These are phyloP conservation scores for Mycena floridula DNA, from an alignment of 768 basidiomycete species.

Conservation along the genomic window DNA sequence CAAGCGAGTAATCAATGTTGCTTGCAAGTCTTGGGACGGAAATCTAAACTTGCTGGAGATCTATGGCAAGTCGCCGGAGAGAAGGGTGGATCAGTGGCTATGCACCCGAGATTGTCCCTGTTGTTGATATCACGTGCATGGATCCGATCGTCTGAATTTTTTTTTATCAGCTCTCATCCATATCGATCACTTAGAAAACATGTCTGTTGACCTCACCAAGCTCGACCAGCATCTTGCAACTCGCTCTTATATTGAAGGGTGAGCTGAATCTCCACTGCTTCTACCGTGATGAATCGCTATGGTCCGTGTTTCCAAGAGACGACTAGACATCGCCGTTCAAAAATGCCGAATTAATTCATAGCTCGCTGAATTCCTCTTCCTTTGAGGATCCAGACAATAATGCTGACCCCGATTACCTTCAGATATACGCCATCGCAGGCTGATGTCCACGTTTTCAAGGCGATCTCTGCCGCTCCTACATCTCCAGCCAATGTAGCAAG, in stretches of 20 bases:
- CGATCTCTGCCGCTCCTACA: conserved; percentile 60
- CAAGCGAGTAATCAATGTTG: too few relatives aligned
- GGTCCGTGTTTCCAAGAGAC: conserved; percentile 68
- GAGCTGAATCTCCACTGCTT: conserved; percentile 27
- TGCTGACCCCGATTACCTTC: conserved; percentile 11
- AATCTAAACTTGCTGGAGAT: too few relatives aligned
- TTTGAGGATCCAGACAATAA: conserved; percentile 5
- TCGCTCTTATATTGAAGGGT: conserved; percentile 92
- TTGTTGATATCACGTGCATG: too few relatives aligned
- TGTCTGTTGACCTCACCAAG: conserved; percentile 63
- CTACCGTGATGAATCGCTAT: conserved; percentile 10
- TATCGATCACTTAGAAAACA: conserved; percentile 27
- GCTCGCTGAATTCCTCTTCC: conserved; percentile 8
- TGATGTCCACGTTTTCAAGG: conserved; percentile 88
- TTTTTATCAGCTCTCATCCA: conserved; percentile 13
- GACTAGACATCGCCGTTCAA: conserved; percentile 63
- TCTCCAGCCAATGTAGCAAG: conserved; percentile 70
- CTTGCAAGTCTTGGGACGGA: too few relatives aligned
- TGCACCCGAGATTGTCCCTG: too few relatives aligned
- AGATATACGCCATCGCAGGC: conserved; percentile 93
- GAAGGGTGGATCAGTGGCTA: too few relatives aligned
- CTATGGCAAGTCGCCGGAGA: too few relatives aligned
- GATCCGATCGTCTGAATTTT: too few relatives aligned
- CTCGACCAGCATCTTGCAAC: conserved; percentile 85
- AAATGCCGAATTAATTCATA: conserved; percentile 50